Conservation (phyloP, 768 basidiomycete species). For the Tubosaeta brunneosetosa region DNA sequence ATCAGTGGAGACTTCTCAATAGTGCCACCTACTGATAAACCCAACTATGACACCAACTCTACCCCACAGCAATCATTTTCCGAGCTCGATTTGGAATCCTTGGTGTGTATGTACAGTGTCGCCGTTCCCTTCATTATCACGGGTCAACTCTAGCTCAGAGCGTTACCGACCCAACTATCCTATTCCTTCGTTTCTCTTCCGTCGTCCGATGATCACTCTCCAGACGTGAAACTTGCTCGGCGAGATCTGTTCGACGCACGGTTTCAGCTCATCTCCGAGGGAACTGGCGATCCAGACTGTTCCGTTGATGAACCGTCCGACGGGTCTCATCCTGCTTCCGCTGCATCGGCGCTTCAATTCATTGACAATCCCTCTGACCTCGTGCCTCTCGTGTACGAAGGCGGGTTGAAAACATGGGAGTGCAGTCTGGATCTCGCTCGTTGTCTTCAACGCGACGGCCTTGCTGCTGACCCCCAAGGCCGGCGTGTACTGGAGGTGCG, state of each 20-base stretch:
- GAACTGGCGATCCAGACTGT: constrained; percentile 29
- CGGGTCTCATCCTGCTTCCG: not conserved
- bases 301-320: constrained; percentile 16
- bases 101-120: constrained; percentile 26
- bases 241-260: constrained; percentile 87
- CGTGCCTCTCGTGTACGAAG: constrained; percentile 89
- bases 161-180: constrained; percentile 69
- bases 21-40: constrained; percentile 3
- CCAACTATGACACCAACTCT: not conserved
- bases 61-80: constrained; percentile 12
- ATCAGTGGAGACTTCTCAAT: constrained; percentile 7
- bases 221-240: constrained; percentile 47
- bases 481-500: constrained; percentile 68
- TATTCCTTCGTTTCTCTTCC: constrained; percentile 69
- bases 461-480: constrained; percentile 34
- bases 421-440: constrained; percentile 84
- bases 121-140: constrained; percentile 2
- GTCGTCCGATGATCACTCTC: constrained; percentile 28
- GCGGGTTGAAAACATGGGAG: constrained; percentile 97
- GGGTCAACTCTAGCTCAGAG: constrained; percentile 49
- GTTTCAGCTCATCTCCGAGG: constrained; percentile 79
- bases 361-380: constrained; percentile 86
- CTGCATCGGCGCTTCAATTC: constrained; percentile 48
- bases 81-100: constrained; percentile 27
- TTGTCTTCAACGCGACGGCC: constrained; percentile 43